Evolutionary conservation across 2,329 filamentous ascomycete genomes (phyloP).

Genomic region (Neonectria faginata): DNA sequence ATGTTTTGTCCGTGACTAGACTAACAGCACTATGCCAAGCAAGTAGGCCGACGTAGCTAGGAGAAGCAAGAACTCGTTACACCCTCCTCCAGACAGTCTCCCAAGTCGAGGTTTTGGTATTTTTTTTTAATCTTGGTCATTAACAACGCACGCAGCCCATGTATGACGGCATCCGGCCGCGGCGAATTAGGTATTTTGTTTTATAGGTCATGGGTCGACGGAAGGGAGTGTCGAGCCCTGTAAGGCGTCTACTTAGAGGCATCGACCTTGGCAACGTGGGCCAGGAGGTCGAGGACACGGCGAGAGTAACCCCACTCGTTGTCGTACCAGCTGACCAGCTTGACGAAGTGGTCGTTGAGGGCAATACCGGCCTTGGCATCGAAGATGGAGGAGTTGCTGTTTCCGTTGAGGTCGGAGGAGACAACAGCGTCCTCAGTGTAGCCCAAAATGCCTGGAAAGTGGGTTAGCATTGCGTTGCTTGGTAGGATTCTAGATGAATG

Average conservation of each 20-base stretch:
- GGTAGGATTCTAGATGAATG: not conserved
- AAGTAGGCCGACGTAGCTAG: conserved; percentile 33
- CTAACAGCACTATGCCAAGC: conserved; percentile 40
- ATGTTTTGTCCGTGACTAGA: conserved; percentile 42
- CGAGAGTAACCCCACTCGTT: conserved; percentile 99
- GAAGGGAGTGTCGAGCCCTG: conserved; percentile 25
- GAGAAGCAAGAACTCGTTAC: conserved; percentile 37
- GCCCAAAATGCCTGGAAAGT: conserved; percentile 76
- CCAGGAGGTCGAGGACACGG: conserved; percentile 86
- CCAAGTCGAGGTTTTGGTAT: conserved; percentile 40
- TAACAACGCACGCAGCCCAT: conserved; percentile 39
- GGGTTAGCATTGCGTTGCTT: conserved; percentile 27
- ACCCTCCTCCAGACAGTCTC: conserved; percentile 42
- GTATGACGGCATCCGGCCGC: conserved; percentile 27
- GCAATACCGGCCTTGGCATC: conserved; percentile 99
- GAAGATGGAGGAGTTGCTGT: conserved; percentile 96
- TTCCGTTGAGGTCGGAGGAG: conserved; percentile 92
- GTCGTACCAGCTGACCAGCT: conserved; percentile 98
- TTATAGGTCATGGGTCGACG: conserved; percentile 27
- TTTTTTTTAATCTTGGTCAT: conserved; percentile 41
- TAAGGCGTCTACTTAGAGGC: conserved; percentile 58
- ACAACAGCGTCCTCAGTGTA: conserved; percentile 99
- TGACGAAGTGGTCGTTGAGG: conserved; percentile 98
- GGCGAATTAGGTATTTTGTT: conserved; percentile 44
- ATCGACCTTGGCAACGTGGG: conserved; percentile 84